Evolutionary conservation across 2,329 filamentous ascomycete species (phyloP), one percentile per base, ranked within the genome.

Genomic region (Penicillium fuscoglaucum): DNA sequence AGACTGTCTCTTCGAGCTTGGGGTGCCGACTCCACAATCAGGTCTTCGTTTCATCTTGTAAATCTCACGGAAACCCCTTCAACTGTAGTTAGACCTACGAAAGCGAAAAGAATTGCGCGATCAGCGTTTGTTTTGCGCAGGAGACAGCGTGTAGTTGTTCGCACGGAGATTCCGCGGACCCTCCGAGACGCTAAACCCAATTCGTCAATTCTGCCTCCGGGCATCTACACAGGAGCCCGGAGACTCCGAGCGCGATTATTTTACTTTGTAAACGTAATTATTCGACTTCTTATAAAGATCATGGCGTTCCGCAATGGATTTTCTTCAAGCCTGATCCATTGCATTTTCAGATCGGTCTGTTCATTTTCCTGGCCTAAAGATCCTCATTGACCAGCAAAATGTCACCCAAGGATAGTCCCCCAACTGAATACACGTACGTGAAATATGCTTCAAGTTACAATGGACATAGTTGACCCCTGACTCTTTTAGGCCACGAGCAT

Each of bases 351-450:
- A 35, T 17, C 1, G 21, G 7, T 48, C 9, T 33, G 10, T 8
- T 24, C 19, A 35, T 17, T 24, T 19, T 8, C 13, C 13, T 8
- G 21, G 7, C n/a, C 12, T 35, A 6, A 21, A 17, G 2, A 12
- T 10, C 41, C 17, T n/a, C 2, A 29, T 13, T 40, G 9, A 41
- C n/a, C 13, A 13, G 13, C 15, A 43, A 28, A 33, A 55, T 55
- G 52, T 26, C 13, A 10, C 17, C 19, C 1, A 50, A 55, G 24
- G 28, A 55, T 24, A 33, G 17, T 12, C 9, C 24, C 6, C 48
- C 44, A 13, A 64, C 55, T 46, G 69, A 72, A 57, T 70, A 70
- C 43, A 70, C 66, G 70, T 57, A 43, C 9, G 54, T 57, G 19
- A 26, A 8, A 19, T 69, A 59, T 26, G 55, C 55, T 19, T 13